Evolutionary conservation across 805 yeast species (phyloP).

Genomic region (Candida taoyuanica): DNA sequence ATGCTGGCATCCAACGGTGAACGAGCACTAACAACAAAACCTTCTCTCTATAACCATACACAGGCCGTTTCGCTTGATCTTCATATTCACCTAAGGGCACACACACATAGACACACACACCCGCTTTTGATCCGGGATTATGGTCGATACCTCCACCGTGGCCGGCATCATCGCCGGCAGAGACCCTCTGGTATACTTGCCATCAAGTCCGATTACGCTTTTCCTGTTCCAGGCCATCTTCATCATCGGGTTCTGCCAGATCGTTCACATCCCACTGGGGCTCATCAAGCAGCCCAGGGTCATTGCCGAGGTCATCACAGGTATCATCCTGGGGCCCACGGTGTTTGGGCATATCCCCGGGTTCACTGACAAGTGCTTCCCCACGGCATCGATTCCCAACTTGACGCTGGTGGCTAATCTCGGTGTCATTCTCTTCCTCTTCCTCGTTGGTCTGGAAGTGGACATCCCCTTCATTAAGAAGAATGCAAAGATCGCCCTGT

Average conservation of each 20-base stretch:
- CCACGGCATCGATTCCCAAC: constrained; percentile 56
- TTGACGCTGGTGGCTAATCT: constrained; percentile 65
- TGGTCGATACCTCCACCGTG: constrained; percentile 28
- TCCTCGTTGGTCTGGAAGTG: constrained; percentile 76
- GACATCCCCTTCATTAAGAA: constrained; percentile 61
- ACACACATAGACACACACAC: too few relatives aligned
- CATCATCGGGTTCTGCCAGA: constrained; percentile 54
- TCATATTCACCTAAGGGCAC: too few relatives aligned
- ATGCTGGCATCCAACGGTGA: too few relatives aligned
- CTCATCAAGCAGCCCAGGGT: constrained; percentile 71
- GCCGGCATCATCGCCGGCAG: constrained; percentile 72
- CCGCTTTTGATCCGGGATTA: too few relatives aligned
- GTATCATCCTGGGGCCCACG: constrained; percentile 71
- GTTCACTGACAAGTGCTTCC: constrained; percentile 62
- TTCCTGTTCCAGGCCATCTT: constrained; percentile 67
- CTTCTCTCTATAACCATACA: too few relatives aligned
- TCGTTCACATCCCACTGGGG: constrained; percentile 56
- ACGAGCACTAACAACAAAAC: too few relatives aligned
- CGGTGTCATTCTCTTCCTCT: constrained; percentile 70
- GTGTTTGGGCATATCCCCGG: constrained; percentile 69
- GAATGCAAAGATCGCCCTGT: constrained; percentile 54
- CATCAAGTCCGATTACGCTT: constrained; percentile 59
- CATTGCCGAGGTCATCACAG: constrained; percentile 76
- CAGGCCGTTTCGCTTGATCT: too few relatives aligned
- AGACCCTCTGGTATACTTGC: constrained; percentile 58